These are phyloP conservation scores for Chlorociboria aeruginascens DNA, from an alignment of 495 filamentous ascomycete species.

Conservation along the genomic window DNA sequence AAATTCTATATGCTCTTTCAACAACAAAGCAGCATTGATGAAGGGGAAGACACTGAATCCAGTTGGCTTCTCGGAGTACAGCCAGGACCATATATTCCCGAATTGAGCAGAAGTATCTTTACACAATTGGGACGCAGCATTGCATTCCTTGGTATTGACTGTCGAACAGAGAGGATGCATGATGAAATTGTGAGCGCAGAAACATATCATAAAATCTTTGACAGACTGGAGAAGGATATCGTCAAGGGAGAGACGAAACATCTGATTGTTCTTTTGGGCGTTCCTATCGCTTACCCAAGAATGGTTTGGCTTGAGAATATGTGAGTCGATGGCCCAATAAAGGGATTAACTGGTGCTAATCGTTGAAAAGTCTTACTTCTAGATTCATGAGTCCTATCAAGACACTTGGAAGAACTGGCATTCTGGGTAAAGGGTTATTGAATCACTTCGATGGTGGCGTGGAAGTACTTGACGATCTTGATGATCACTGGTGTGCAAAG, in stretches of 20 bases:
- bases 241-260: slow-evolving; percentile 76
- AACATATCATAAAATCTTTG: slow-evolving; percentile 75
- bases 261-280: slow-evolving; percentile 70
- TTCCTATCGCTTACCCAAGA: slow-evolving; percentile 89
- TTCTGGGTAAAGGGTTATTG: slow-evolving; percentile 63
- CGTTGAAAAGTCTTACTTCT: slow-evolving; percentile 59
- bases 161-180: slow-evolving; percentile 76
- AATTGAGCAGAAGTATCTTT: slow-evolving; percentile 76
- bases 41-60: slow-evolving; percentile 71
- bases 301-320: slow-evolving; percentile 66
- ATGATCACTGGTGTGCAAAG: slow-evolving; percentile 95
- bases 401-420: slow-evolving; percentile 67
- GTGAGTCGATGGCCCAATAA: slow-evolving; percentile 24
- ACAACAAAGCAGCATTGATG: slow-evolving; percentile 74
- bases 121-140: slow-evolving; percentile 69
- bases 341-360: background rate
- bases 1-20: slow-evolving; percentile 99
- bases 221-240: slow-evolving; percentile 71
- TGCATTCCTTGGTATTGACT: slow-evolving; percentile 78
- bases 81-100: slow-evolving; percentile 82
- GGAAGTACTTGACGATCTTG: slow-evolving; percentile 83
- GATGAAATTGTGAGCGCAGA: slow-evolving; percentile 69
- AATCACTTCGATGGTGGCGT: slow-evolving; percentile 89
- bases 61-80: slow-evolving; percentile 76
- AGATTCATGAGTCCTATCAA: slow-evolving; percentile 77